Percentiles rank a stretch among this genome's conserved stretches.
phyloP scores from a whole-genome alignment of 495 filamentous ascomycete species.

The Hypoxylon lienhwacheense region DNA sequence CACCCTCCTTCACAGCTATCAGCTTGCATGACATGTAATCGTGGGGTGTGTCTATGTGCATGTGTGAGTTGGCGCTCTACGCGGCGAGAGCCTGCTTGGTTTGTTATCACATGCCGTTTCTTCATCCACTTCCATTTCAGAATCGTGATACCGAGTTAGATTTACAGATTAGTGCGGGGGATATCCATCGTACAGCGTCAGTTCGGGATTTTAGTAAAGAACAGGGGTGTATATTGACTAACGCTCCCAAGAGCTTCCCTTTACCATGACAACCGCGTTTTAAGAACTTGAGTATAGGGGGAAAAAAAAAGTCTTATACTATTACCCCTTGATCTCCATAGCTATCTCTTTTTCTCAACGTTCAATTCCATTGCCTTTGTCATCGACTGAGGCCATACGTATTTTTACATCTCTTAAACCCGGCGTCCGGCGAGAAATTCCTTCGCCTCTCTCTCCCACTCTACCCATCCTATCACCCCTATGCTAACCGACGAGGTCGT shows the following conservation, averaged over 20 bases:
- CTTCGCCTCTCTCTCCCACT: not conserved
- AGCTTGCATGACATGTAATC: slow-evolving; percentile 14
- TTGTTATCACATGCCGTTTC: slow-evolving; percentile 28
- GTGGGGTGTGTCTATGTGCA: slow-evolving; percentile 3
- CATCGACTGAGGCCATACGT: not conserved
- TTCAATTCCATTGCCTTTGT: not conserved
- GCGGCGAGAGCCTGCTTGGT: slow-evolving; percentile 13
- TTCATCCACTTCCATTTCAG: too few relatives aligned
- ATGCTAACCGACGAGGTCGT: slow-evolving; percentile 15
- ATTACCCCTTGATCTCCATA: not conserved
- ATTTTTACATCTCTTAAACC: slow-evolving; percentile 13
- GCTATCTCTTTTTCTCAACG: not conserved
- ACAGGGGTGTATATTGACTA: slow-evolving; percentile 12
- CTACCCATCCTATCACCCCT: slow-evolving; percentile 11
- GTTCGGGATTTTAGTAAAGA: slow-evolving; percentile 5
- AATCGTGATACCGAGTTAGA: slow-evolving; percentile 18
- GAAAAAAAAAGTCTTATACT: slow-evolving; percentile 1
- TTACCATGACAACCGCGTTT: not conserved
- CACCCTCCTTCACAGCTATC: slow-evolving; percentile 16
- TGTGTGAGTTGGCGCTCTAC: slow-evolving; percentile 28
- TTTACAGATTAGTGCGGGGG: slow-evolving; percentile 29
- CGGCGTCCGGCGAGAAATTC: too few relatives aligned
- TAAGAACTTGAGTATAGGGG: not conserved
- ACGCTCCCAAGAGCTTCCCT: slow-evolving; percentile 9
- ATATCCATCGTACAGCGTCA: slow-evolving; percentile 26